Percentiles rank a stretch among this genome's conserved stretches.
phyloP scores from a whole-genome alignment of 768 basidiomycete genomes.

The Boletus sensibilis region DNA sequence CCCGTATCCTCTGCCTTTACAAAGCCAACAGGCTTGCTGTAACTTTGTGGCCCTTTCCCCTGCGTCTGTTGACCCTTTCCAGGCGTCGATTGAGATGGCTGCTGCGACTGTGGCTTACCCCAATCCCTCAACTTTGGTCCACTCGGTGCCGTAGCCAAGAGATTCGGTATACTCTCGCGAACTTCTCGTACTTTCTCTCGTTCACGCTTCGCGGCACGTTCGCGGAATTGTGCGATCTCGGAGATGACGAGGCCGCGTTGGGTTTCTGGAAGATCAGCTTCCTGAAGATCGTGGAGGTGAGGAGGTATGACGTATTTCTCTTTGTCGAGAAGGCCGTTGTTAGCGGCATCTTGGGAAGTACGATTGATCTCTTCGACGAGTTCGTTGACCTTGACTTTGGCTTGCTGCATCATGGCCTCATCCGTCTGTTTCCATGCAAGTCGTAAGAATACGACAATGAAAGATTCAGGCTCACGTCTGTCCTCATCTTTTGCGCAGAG shows the following conservation, averaged over 20 bases:
- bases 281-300: slow-evolving; percentile 95
- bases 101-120: slow-evolving; percentile 54
- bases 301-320: slow-evolving; percentile 90
- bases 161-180: slow-evolving; percentile 51
- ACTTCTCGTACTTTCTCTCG: slow-evolving; percentile 85
- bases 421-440: slow-evolving; percentile 51
- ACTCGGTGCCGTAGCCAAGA: slow-evolving; percentile 49
- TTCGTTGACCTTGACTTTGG: slow-evolving; percentile 62
- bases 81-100: slow-evolving; percentile 34
- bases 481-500: slow-evolving; percentile 71
- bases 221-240: slow-evolving; percentile 95
- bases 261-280: slow-evolving; percentile 95
- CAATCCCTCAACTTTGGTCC: slow-evolving; percentile 78
- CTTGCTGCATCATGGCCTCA: slow-evolving; percentile 59
- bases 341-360: slow-evolving; percentile 70
- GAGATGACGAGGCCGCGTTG: slow-evolving; percentile 89
- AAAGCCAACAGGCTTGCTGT: slow-evolving; percentile 79
- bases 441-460: background rate
- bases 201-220: slow-evolving; percentile 88
- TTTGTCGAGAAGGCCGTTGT: slow-evolving; percentile 71
- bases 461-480: slow-evolving; percentile 58
- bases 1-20: slow-evolving; percentile 65
- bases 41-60: slow-evolving; percentile 71
- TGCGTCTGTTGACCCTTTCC: slow-evolving; percentile 48
- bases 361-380: slow-evolving; percentile 72